Evolutionary conservation across 116 monocot genomes (phyloP).

Genomic region (Phalaenopsis hybrid): DNA sequence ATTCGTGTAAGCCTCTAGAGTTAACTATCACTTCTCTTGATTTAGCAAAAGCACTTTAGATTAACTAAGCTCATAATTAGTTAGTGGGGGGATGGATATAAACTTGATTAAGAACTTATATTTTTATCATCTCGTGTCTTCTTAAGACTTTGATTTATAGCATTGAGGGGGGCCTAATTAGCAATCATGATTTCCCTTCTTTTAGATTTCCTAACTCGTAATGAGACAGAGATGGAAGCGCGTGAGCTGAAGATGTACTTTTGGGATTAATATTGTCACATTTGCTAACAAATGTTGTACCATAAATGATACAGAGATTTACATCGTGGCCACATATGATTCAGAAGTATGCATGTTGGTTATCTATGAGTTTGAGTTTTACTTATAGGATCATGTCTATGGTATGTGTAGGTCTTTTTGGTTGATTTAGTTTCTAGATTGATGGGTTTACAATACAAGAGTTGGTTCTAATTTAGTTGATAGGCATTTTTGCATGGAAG

Average conservation of each 20-base stretch:
- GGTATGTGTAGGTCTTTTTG: not conserved
- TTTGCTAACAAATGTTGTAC: not conserved
- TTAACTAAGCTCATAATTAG: not conserved
- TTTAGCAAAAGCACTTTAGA: not conserved
- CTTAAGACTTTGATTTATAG: not conserved
- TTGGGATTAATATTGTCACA: not conserved
- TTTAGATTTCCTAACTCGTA: not conserved
- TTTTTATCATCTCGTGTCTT: not conserved
- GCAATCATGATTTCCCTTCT: not conserved
- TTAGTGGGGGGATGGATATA: not conserved
- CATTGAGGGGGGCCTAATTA: not conserved
- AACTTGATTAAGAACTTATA: not conserved
- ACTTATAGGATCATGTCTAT: not conserved
- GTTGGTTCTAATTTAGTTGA: not conserved
- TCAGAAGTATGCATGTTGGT: not conserved
- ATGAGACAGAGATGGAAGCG: not conserved
- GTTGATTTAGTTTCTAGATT: not conserved
- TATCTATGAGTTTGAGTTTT: not conserved
- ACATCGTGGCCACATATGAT: not conserved
- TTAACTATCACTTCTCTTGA: not conserved
- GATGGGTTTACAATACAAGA: not conserved
- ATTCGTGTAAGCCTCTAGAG: not conserved
- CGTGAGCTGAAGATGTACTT: not conserved
- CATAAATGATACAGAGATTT: not conserved
- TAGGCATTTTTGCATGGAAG: not conserved